A percentile compares a stretch with the other conserved stretches of the same genome.
phyloP scores from a whole-genome alignment of 345 rosid genomes.

The Cardamine occulta region DNA sequence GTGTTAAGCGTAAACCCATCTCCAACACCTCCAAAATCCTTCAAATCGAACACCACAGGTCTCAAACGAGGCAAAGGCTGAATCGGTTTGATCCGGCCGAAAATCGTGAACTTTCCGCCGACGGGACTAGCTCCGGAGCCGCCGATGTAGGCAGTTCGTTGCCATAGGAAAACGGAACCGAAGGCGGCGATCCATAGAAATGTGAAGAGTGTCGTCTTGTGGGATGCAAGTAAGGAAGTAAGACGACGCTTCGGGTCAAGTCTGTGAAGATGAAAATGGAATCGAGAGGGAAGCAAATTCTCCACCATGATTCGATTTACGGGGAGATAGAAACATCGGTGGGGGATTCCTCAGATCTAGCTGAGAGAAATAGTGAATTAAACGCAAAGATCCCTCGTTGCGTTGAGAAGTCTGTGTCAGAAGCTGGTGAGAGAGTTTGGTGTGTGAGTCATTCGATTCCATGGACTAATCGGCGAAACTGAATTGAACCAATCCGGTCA shows the following conservation, averaged over 20 bases:
- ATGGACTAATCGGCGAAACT: not conserved
- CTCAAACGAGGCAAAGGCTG: constrained; percentile 61
- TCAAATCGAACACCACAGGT: constrained; percentile 71
- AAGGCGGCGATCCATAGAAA: constrained; percentile 85
- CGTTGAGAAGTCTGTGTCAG: constrained; percentile 36
- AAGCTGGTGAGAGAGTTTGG: constrained; percentile 41
- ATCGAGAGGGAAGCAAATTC: constrained; percentile 53
- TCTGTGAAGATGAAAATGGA: constrained; percentile 54
- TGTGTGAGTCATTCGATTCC: not conserved
- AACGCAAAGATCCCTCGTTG: constrained; percentile 29
- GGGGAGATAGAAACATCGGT: constrained; percentile 2
- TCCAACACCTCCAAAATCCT: constrained; percentile 90
- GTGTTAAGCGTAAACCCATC: constrained; percentile 85
- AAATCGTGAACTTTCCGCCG: constrained; percentile 47
- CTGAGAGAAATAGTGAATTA: constrained; percentile 8
- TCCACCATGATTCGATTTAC: constrained; percentile 59
- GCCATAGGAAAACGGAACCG: constrained; percentile 80
- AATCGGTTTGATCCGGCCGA: constrained; percentile 47
- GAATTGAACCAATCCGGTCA: not conserved
- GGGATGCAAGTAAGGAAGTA: constrained; percentile 63
- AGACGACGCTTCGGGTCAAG: constrained; percentile 62
- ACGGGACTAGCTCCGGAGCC: constrained; percentile 33
- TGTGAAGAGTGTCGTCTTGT: constrained; percentile 75
- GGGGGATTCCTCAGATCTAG: constrained; percentile 14
- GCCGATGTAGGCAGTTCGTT: constrained; percentile 47